phyloP scores from a whole-genome alignment of 2,329 filamentous ascomycete genomes.

The Exophiala sp. region DNA sequence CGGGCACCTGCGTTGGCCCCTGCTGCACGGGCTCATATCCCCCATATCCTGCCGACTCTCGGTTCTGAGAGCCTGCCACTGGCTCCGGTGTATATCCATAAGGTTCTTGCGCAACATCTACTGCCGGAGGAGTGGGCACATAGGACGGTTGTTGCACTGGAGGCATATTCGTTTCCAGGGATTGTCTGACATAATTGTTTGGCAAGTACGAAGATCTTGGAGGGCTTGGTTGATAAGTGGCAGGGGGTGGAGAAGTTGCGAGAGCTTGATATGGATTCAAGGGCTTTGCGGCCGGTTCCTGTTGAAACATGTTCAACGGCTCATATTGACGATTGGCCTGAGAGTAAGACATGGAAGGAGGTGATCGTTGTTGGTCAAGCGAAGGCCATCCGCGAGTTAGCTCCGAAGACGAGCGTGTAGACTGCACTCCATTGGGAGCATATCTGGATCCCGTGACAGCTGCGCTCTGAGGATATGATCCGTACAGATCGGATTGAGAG shows the following conservation, averaged over 20 bases:
- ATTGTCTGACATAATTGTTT: constrained; percentile 34
- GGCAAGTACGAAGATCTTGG: constrained; percentile 24
- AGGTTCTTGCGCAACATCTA: constrained; percentile 14
- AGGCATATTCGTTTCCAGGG: constrained; percentile 35
- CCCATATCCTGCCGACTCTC: constrained; percentile 5
- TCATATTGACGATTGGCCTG: constrained; percentile 33
- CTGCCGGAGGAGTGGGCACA: constrained; percentile 25
- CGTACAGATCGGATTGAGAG: constrained; percentile 71
- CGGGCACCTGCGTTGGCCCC: neutral
- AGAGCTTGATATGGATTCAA: constrained; percentile 32
- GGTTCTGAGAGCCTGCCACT: neutral
- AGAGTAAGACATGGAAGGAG: constrained; percentile 33
- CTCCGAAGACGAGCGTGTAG: constrained; percentile 48
- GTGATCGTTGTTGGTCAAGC: constrained; percentile 43
- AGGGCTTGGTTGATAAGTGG: constrained; percentile 22
- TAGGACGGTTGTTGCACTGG: constrained; percentile 25
- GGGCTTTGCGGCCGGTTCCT: constrained; percentile 1
- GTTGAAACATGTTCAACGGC: constrained; percentile 24
- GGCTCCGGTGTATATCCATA: constrained; percentile 12
- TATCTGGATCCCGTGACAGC: constrained; percentile 38
- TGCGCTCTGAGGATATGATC: constrained; percentile 44
- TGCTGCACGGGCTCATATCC: constrained; percentile 11
- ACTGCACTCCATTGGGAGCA: constrained; percentile 41
- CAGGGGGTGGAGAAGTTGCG: constrained; percentile 19
- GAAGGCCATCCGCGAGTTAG: constrained; percentile 47